Percentiles rank a stretch among this genome's conserved stretches.
phyloP scores from a whole-genome alignment of 2,329 filamentous ascomycete genomes.

The Incumbomyces lentus region DNA sequence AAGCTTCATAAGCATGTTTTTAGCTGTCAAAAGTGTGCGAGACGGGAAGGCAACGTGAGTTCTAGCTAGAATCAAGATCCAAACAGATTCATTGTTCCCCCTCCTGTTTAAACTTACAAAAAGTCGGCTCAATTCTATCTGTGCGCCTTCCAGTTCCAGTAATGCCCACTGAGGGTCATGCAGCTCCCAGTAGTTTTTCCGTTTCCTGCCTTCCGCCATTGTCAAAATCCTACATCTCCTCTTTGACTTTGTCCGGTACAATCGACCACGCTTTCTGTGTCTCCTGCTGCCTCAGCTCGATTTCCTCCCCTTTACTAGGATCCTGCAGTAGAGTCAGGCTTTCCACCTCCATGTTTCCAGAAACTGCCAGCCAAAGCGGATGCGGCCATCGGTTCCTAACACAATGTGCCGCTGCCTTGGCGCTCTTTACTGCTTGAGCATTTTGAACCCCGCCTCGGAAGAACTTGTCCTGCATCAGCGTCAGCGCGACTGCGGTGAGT shows the following conservation, averaged over 20 bases:
- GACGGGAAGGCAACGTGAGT: too few species aligned
- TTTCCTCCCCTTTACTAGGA: background rate
- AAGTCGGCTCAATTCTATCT: too few species aligned
- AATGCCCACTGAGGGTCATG: too few species aligned
- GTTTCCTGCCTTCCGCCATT: too few species aligned
- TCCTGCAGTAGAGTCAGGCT: conserved; percentile 43
- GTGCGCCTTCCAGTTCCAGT: too few species aligned
- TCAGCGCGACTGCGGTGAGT: conserved; percentile 71
- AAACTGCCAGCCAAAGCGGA: conserved; percentile 68
- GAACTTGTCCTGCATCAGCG: conserved; percentile 72
- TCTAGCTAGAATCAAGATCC: too few species aligned
- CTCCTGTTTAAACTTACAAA: too few species aligned
- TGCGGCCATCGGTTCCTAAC: conserved; percentile 57
- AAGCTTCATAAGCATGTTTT: too few species aligned
- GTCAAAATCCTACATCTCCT: background rate
- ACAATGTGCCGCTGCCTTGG: conserved; percentile 57
- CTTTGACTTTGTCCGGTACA: background rate
- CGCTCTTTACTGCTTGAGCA: conserved; percentile 67
- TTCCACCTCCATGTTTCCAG: conserved; percentile 66
- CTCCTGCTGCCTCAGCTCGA: background rate
- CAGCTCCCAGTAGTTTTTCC: too few species aligned
- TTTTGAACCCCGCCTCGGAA: conserved; percentile 68
- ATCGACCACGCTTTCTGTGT: background rate
- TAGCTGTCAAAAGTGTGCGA: too few species aligned
- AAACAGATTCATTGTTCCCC: too few species aligned